phyloP scores from a whole-genome alignment of 441 rosid species.

The Omphalea diandra region DNA sequence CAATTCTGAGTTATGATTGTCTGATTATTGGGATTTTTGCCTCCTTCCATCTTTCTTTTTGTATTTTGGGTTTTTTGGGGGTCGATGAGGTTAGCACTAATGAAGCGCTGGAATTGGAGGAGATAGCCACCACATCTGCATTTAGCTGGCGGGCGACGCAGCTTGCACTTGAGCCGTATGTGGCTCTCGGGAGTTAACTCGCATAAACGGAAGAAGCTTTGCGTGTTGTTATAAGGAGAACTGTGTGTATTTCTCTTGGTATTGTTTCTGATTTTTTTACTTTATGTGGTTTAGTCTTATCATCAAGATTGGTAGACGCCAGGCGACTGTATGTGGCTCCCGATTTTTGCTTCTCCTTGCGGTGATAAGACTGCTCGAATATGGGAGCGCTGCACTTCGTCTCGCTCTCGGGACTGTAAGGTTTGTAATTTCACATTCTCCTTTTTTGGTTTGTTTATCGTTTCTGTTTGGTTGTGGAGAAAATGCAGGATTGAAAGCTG shows the following conservation, averaged over 20 bases:
- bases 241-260: constrained; percentile 52
- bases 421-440: no score
- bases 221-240: constrained; percentile 55
- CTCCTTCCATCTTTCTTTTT: constrained; percentile 7
- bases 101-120: constrained; percentile 37
- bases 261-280: constrained; percentile 10
- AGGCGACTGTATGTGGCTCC: no score
- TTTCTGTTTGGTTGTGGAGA: no score
- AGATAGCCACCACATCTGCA: no score
- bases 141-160: constrained; percentile 71
- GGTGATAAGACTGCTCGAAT: no score
- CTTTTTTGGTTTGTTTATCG: no score
- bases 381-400: no score
- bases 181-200: constrained; percentile 28
- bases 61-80: constrained; percentile 37
- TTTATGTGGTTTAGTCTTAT: not conserved
- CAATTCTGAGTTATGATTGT: constrained; percentile 34
- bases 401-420: no score
- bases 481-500: no score
- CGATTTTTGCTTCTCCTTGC: no score
- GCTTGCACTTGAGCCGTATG: constrained; percentile 58
- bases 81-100: constrained; percentile 64
- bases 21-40: constrained; percentile 33
- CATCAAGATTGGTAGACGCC: no score
- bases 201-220: constrained; percentile 37